A percentile compares a stretch with the other conserved stretches of the same genome.
Evolutionary conservation across 805 yeast genomes (phyloP).

Genomic region (Dipodascopsis uninucleata): DNA sequence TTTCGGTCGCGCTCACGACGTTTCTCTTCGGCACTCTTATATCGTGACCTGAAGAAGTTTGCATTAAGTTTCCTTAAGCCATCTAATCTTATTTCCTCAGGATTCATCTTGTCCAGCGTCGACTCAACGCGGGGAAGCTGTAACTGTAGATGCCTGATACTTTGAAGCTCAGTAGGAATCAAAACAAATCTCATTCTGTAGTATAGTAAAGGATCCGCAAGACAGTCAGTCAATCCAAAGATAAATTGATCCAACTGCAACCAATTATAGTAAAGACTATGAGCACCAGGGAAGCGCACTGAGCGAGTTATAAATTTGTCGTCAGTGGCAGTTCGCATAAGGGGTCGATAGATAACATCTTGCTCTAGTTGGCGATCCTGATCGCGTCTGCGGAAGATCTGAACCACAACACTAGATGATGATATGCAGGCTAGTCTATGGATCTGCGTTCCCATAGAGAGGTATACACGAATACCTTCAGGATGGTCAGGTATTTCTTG

Average conservation of each 20-base stretch:
- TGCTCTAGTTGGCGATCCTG: conserved; percentile 21
- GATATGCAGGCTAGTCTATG: conserved; percentile 76
- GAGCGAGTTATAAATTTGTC: conserved; percentile 56
- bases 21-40: conserved; percentile 43
- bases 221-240: conserved; percentile 85
- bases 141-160: conserved; percentile 39
- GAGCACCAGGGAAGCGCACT: conserved; percentile 52
- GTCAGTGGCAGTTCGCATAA: conserved; percentile 76
- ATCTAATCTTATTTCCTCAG: conserved; percentile 89
- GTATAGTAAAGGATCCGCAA: conserved; percentile 50
- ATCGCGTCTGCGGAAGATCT: conserved; percentile 48
- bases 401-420: conserved; percentile 68
- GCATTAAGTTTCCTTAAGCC: conserved; percentile 68
- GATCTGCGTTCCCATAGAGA: conserved; percentile 76
- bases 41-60: conserved; percentile 56
- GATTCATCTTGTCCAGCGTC: conserved; percentile 53
- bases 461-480: conserved; percentile 61
- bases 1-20: conserved; percentile 16
- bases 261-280: conserved; percentile 63
- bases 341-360: conserved; percentile 44
- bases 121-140: conserved; percentile 11
- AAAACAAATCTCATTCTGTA: conserved; percentile 80
- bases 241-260: conserved; percentile 82
- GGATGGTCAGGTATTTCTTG: conserved; percentile 53
- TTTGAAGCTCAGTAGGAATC: conserved; percentile 69